Base-by-base conservation (phyloP, 768 basidiomycete genomes). In the Termitomyces sp. region DNA sequence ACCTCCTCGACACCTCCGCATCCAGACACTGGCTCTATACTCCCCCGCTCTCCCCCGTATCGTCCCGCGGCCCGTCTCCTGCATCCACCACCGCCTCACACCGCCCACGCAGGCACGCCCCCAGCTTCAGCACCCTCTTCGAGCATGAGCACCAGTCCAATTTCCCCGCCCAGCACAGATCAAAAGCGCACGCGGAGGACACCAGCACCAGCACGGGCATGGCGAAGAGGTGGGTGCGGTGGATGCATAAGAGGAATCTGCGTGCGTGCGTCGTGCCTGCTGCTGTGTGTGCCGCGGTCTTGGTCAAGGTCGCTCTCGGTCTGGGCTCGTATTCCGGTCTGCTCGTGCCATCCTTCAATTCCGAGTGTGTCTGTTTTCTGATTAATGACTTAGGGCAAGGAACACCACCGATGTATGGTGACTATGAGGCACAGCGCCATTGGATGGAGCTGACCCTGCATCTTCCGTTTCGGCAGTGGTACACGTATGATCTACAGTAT, bases 381-480 rank as follows among this genome's bases (percentile, higher is more conserved):
- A 30, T 45, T 60, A 43, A 53, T 32, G 8, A 41, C 34, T 35
- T 58, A 91, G 92, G 93, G 6, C 67, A 80, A 59, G 75, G 67
- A 30, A 81, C 82, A 2, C 88, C 93, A 0, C 92, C 91, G 0
- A 86, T 93, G 84, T 91, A 79, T 60, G 93, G 93, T 3, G 93
- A 96, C 70, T 96, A 90, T 62, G 93, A 96, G 67, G 93, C 93
- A 0, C 93, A 95, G 64, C 76, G 93, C 51, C 93, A 95, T 70
- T 96, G 93, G 93, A 91, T 96, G 90, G 93, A 95, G 62, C 66
- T 96, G 38, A 92, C 90, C 2, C 69, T 85, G 24, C 88, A 94
- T 65, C 73, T 93, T 0, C 90, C 93, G 0, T 63, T 82, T 19
- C 72, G 71, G 14, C 71, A 87, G 58, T 98, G 95, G 95, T 98